Evolutionary conservation across 2,329 filamentous ascomycete species (phyloP), one percentile per base, ranked within the genome.

Genomic region (Talaromyces sp.): DNA sequence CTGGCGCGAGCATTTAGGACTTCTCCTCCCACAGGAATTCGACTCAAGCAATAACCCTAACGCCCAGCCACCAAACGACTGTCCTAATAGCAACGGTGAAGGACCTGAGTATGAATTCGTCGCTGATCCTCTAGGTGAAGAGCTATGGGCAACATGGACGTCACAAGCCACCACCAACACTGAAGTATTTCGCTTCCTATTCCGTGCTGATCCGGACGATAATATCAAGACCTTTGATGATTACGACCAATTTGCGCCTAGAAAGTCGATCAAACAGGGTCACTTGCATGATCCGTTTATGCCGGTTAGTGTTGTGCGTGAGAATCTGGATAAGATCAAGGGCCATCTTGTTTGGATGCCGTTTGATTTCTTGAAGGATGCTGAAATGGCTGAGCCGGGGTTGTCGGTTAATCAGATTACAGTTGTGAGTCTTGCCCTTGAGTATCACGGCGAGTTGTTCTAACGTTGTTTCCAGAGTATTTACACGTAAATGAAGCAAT

Each of bases 331-430:
- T 69, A 83, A 88, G 71, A 86, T 98, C 68, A 88, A 87, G 77
- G 93, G 93, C 0, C 93, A 98, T 79, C 76, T 98, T 44, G 93
- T 98, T 6, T 96, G 91, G 91, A 93, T 96, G 88, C 92, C 92
- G n/a, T 75, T 98, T 70, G 86, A 92, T 37, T 64, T 64, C 23
- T 48, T 64, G 52, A 61, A 59, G 28, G 63, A 64, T 58, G 63
- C 63, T 0, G 84, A 91, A 69, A 96, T 98, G 92, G 93, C 93
- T 0, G 93, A 97, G 79, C 86, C 84, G 70, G 93, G 93, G 0
- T 71, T 98, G 75, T 88, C 92, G 76, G 86, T 98, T 44, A 98
- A 98, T 74, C 79, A 85, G 52, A 89, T 86, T 71, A 98, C 93
- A 0, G 92, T 97, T 81, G 90, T 83, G 86, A 96, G 65, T 95